These are phyloP conservation scores for Aspergillus ruber DNA, from an alignment of 2,329 filamentous ascomycete species.

Conservation along the genomic window DNA sequence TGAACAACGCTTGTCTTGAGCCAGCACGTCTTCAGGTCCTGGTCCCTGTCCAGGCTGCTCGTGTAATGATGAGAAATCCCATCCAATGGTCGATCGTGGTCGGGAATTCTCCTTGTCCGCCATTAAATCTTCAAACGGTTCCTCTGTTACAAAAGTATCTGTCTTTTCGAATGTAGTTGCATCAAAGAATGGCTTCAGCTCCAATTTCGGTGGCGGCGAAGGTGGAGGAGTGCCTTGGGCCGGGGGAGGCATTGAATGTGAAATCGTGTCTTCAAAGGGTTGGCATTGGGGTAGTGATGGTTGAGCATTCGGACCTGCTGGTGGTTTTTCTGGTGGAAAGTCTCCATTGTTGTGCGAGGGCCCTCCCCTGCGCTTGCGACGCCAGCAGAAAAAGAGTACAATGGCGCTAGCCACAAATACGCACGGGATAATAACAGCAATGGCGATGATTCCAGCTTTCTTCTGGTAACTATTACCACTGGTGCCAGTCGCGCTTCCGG, in stretches of 20 bases:
- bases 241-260: slow-evolving; percentile 16
- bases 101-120: slow-evolving; percentile 20
- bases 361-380: slow-evolving; percentile 21
- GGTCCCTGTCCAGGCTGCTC: slow-evolving; percentile 16
- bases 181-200: slow-evolving; percentile 29
- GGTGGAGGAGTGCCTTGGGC: slow-evolving; percentile 17
- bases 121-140: slow-evolving; percentile 3
- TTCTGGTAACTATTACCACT: slow-evolving; percentile 14
- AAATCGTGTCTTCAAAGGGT: slow-evolving; percentile 16
- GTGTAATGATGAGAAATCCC: slow-evolving; percentile 22
- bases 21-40: slow-evolving; percentile 11
- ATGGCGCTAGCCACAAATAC: slow-evolving; percentile 22
- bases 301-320: slow-evolving; percentile 10
- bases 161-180: slow-evolving; percentile 19
- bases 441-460: slow-evolving; percentile 33
- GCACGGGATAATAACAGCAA: slow-evolving; percentile 30
- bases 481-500: slow-evolving; percentile 7
- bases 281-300: slow-evolving; percentile 18
- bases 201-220: slow-evolving; percentile 28
- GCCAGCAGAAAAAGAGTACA: slow-evolving; percentile 30
- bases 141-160: slow-evolving; percentile 4
- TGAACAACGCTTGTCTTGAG: slow-evolving; percentile 23
- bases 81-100: slow-evolving; percentile 24
- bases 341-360: slow-evolving; percentile 16
- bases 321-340: slow-evolving; percentile 16